A percentile compares a stretch with the other conserved stretches of the same genome.
These are phyloP conservation scores for Ophiorrhiza pumila DNA, from an alignment of 257 asterid genomes.

Conservation along the genomic window DNA sequence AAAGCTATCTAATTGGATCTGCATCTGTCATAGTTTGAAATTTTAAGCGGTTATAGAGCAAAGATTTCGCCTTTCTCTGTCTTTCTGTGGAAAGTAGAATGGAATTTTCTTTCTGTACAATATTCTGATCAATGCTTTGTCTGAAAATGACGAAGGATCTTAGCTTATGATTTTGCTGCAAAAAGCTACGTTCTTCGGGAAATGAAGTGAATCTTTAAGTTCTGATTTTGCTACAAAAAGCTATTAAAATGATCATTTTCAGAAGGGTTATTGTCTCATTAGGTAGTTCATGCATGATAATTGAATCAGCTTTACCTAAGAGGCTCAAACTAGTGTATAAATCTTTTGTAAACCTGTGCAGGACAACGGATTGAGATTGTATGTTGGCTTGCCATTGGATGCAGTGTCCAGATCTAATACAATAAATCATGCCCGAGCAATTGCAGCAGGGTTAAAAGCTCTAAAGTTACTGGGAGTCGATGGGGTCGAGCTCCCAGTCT, in stretches of 20 bases:
- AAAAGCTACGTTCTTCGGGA: background rate
- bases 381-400: constrained; percentile 80
- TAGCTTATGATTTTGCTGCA: background rate
- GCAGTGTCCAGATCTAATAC: constrained; percentile 52
- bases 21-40: background rate
- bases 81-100: background rate
- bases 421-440: constrained; percentile 66
- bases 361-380: constrained; percentile 49
- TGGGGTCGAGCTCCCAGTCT: constrained; percentile 87
- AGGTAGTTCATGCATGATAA: background rate
- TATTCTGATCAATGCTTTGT: background rate
- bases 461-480: constrained; percentile 74
- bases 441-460: constrained; percentile 77
- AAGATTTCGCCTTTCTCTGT: background rate
- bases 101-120: background rate
- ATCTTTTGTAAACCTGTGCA: constrained; percentile 26
- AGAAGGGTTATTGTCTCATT: background rate
- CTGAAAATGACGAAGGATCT: background rate
- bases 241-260: background rate
- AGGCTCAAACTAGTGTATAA: background rate
- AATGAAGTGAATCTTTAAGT: too few relatives aligned
- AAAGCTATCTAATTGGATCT: background rate
- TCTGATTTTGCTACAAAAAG: background rate
- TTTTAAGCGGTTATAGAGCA: background rate
- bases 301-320: background rate